Percentiles rank a stretch among this genome's conserved stretches.
phyloP scores from a whole-genome alignment of 202 grass and related monocot genomes.

The Setaria italica region DNA sequence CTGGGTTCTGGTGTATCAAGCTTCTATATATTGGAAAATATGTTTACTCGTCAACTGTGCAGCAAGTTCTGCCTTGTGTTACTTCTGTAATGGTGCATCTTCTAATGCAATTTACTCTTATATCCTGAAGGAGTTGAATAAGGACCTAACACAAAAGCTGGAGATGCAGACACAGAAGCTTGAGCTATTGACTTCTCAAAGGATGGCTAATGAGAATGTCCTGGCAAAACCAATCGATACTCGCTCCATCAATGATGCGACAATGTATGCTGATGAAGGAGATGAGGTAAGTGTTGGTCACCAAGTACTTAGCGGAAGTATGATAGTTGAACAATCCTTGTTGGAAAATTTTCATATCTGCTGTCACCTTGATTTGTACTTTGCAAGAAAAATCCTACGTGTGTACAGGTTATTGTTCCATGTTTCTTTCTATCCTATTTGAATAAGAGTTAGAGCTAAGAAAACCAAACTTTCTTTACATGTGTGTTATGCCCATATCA shows the following conservation, averaged over 20 bases:
- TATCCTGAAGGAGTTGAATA: conserved; percentile 79
- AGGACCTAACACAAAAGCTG: conserved; percentile 89
- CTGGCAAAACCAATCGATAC: conserved; percentile 65
- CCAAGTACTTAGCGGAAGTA: not conserved
- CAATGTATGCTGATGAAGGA: conserved; percentile 95
- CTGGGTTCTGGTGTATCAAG: not conserved
- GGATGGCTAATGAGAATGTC: conserved; percentile 72
- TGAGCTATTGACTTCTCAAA: conserved; percentile 81
- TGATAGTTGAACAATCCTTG: not conserved
- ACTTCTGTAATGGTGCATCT: conserved; percentile 23
- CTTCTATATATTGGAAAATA: conserved; percentile 24
- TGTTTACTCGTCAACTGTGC: conserved; percentile 10
- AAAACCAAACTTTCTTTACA: not conserved
- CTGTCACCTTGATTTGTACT: not conserved
- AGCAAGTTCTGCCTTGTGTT: conserved; percentile 17
- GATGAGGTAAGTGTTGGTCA: conserved; percentile 73
- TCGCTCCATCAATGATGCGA: conserved; percentile 68
- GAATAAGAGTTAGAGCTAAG: conserved; percentile 7
- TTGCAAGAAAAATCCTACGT: not conserved
- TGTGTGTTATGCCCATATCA: not conserved
- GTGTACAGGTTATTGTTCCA: not conserved
- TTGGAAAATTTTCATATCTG: not conserved
- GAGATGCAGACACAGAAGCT: conserved; percentile 91
- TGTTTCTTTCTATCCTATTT: conserved; percentile 1
- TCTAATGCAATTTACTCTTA: conserved; percentile 44